Conservation (phyloP, 768 basidiomycete genomes). For the Vararia minispora region DNA sequence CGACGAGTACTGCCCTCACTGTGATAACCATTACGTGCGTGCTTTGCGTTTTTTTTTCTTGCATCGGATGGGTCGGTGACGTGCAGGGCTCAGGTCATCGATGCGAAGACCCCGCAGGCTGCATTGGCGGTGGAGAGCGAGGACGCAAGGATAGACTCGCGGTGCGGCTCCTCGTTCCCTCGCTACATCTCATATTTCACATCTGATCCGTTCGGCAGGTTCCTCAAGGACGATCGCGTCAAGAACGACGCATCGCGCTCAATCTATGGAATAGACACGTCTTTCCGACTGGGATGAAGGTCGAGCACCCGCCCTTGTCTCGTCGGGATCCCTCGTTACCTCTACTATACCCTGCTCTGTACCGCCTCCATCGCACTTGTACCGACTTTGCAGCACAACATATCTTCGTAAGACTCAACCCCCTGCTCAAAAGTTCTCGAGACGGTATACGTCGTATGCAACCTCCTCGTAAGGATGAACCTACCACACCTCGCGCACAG, state of each 20-base stretch:
- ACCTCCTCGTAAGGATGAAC: slow-evolving; percentile 49
- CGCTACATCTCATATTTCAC: not conserved
- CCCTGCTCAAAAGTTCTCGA: slow-evolving; percentile 35
- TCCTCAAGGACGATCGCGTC: slow-evolving; percentile 82
- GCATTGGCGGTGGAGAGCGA: slow-evolving; percentile 84
- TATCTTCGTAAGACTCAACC: no score
- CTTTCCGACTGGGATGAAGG: no score
- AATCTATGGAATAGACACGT: slow-evolving; percentile 27
- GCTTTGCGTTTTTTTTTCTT: not conserved
- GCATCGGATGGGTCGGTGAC: not conserved
- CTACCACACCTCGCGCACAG: slow-evolving; percentile 18
- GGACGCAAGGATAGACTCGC: slow-evolving; percentile 76
- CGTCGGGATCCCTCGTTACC: no score
- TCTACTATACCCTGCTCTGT: no score
- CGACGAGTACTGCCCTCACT: slow-evolving; percentile 96
- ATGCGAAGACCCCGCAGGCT: slow-evolving; percentile 85
- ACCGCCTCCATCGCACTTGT: no score
- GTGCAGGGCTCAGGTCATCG: slow-evolving; percentile 56
- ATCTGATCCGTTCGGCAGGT: slow-evolving; percentile 30
- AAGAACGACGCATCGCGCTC: slow-evolving; percentile 41
- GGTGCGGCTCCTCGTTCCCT: slow-evolving; percentile 36
- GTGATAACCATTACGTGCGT: slow-evolving; percentile 95
- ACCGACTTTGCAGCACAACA: no score
- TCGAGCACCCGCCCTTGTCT: no score
- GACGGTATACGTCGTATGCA: slow-evolving; percentile 42